Conservation (phyloP, 495 filamentous ascomycete genomes). For the Beverwykella pulmonaria region DNA sequence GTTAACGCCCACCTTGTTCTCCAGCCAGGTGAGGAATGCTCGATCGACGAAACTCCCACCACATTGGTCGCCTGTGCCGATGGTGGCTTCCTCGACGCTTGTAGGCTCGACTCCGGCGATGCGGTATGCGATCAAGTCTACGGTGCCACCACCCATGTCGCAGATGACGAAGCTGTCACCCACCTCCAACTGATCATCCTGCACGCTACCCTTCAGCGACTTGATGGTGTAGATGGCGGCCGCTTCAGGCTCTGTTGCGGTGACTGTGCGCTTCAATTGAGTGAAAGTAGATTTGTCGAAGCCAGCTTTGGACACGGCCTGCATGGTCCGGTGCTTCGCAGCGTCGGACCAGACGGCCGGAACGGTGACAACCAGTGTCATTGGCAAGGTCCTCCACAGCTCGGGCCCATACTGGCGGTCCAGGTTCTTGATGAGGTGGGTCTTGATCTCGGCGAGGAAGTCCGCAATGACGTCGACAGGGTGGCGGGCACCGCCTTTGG, state of each 20-base stretch:
- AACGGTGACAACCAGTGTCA: slow-evolving; percentile 39
- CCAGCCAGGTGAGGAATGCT: slow-evolving; percentile 14
- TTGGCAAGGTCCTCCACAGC: slow-evolving; percentile 22
- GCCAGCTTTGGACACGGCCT: slow-evolving; percentile 19
- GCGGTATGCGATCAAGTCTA: slow-evolving; percentile 62
- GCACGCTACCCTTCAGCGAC: slow-evolving; percentile 40
- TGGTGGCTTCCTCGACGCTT: slow-evolving; percentile 22
- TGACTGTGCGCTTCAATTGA: slow-evolving; percentile 38
- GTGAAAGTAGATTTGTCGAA: slow-evolving; percentile 14
- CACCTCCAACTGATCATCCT: slow-evolving; percentile 20
- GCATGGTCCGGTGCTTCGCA: slow-evolving; percentile 42
- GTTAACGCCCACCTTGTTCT: slow-evolving; percentile 10
- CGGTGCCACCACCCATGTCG: slow-evolving; percentile 54
- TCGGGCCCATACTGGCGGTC: slow-evolving; percentile 7
- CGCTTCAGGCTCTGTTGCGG: slow-evolving; percentile 56
- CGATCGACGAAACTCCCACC: slow-evolving; percentile 29
- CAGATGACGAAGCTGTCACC: slow-evolving; percentile 53
- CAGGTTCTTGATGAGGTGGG: slow-evolving; percentile 17
- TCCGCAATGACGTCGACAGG: slow-evolving; percentile 28
- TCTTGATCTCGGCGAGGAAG: slow-evolving; percentile 17
- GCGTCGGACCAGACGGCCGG: slow-evolving; percentile 46
- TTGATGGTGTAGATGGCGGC: slow-evolving; percentile 53
- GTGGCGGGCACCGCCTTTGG: neutral
- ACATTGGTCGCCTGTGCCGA: slow-evolving; percentile 21
- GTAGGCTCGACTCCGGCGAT: slow-evolving; percentile 60